Evolutionary conservation across 2,329 filamentous ascomycete species (phyloP), one percentile per base, ranked within the genome.

Genomic region (Beauveria brongniartii): DNA sequence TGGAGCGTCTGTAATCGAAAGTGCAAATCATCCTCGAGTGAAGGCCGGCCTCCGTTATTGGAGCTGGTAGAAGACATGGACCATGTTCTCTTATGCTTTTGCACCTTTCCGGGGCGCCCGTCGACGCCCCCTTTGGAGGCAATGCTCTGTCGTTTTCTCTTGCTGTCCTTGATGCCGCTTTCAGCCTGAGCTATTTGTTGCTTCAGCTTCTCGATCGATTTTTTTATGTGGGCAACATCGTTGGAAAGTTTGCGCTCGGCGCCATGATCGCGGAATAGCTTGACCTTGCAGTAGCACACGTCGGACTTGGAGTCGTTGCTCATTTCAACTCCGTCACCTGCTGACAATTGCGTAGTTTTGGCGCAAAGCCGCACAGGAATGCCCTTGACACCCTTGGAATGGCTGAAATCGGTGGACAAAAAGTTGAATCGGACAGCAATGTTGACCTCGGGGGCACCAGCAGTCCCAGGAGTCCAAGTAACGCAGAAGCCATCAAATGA

Each of bases 391-490:
- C 94, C 94, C 71, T 99, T 99, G 10, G 94, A 97, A 71, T 97
- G 94, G 73, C 93, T 97, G 72, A 97, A 99, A 71, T 99, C 94
- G 9, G 94, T 99, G 0, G 94, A 99, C 0, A 99, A 80, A 71
- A 99, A 99, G 76, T 99, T 99, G 80, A 97, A 99, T 51, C 94
- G 90, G 14, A 97, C 91, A 9, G 92, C 89, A 61, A 99, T 85
- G 54, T 86, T 90, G 72, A 92, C 94, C 68, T 97, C 92, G 3
- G 88, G 78, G 0, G 78, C 74, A 0, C 87, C 86, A 54, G 86
- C 87, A 47, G 82, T 74, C 5, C 86, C 88, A 0, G 91, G 88
- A 0, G 87, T 90, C 93, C 93, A 97, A 6, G 87, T 84, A 5
- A 97, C 91, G 7, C 88, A 93, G 71, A 97, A 97, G 0, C 93